A percentile compares a stretch with the other conserved stretches of the same genome.
phyloP scores from a whole-genome alignment of 1,284 basidiomycete genomes.

The Rhizopogon hawkerae region DNA sequence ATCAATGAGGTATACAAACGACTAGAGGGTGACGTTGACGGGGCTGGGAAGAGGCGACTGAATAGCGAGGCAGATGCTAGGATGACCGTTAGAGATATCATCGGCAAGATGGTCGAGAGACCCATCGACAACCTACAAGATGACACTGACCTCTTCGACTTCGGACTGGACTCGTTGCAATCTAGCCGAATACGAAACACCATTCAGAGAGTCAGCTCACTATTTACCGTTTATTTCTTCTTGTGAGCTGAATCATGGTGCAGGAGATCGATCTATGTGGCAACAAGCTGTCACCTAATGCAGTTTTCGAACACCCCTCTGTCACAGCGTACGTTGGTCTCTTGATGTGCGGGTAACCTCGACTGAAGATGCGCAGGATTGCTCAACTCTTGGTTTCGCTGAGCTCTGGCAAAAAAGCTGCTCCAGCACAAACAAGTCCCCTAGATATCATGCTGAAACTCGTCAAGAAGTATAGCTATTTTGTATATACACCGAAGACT shows the following conservation, averaged over 20 bases:
- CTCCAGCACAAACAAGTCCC: slow-evolving; percentile 5
- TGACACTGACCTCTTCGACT: slow-evolving; percentile 31
- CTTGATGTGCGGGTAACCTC: too few relatives aligned
- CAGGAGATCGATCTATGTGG: slow-evolving; percentile 21
- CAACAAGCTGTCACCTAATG: slow-evolving; percentile 16
- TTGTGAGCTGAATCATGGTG: slow-evolving; percentile 2
- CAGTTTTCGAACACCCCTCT: slow-evolving; percentile 23
- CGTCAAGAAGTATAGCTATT: slow-evolving; percentile 21
- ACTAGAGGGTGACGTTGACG: slow-evolving; percentile 35
- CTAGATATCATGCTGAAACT: slow-evolving; percentile 19
- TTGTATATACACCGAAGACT: slow-evolving; percentile 4
- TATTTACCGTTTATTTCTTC: not conserved
- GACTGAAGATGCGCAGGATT: slow-evolving; percentile 12
- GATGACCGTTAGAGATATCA: slow-evolving; percentile 11
- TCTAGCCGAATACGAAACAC: slow-evolving; percentile 46
- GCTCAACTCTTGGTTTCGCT: slow-evolving; percentile 15
- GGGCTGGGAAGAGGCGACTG: slow-evolving; percentile 25
- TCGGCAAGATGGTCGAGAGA: slow-evolving; percentile 15
- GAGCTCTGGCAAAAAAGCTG: slow-evolving; percentile 11
- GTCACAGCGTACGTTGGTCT: slow-evolving; percentile 16
- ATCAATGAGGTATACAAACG: slow-evolving; percentile 41
- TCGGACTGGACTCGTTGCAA: slow-evolving; percentile 51
- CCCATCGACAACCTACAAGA: slow-evolving; percentile 21
- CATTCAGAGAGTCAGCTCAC: slow-evolving; percentile 31
- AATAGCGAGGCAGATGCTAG: slow-evolving; percentile 12